Conservation (phyloP, 495 filamentous ascomycete genomes). For the Hypoxylon fuscum region DNA sequence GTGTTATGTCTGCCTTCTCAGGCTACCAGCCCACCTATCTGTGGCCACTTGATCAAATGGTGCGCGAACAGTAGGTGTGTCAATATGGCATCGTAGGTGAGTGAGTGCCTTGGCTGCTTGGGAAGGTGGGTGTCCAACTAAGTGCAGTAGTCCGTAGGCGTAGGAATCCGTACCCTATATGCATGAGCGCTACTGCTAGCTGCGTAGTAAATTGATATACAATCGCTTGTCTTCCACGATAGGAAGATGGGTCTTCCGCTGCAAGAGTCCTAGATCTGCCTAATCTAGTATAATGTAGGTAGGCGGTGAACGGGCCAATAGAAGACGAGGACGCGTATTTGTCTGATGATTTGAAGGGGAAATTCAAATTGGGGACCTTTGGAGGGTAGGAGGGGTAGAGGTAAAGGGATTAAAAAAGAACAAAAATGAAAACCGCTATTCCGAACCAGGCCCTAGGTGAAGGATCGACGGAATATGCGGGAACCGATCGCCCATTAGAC, state of each 20-base stretch:
- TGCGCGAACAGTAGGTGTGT: neutral
- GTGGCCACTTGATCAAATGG: constrained; percentile 18
- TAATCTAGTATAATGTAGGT: constrained; percentile 39
- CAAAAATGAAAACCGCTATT: constrained; percentile 13
- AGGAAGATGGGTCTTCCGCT: constrained; percentile 21
- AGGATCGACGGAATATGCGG: constrained; percentile 30
- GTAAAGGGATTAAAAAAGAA: neutral
- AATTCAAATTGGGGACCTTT: constrained; percentile 5
- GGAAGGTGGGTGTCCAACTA: neutral
- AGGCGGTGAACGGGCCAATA: constrained; percentile 32
- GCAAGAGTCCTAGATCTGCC: constrained; percentile 40
- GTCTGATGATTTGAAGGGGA: constrained; percentile 20
- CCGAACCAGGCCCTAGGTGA: constrained; percentile 30
- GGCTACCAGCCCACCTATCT: constrained; percentile 10
- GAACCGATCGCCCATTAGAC: constrained; percentile 20
- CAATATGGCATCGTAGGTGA: neutral
- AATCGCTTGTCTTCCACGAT: constrained; percentile 4
- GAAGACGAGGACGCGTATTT: constrained; percentile 25
- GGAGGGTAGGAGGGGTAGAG: neutral
- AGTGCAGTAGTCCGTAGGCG: neutral
- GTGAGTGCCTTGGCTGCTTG: too few species aligned
- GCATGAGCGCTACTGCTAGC: neutral
- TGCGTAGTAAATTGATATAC: constrained; percentile 8
- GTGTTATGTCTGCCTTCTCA: constrained; percentile 24
- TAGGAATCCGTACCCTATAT: constrained; percentile 9